Conservation (phyloP, 2,329 filamentous ascomycete species). For the Fusarium compactum region DNA sequence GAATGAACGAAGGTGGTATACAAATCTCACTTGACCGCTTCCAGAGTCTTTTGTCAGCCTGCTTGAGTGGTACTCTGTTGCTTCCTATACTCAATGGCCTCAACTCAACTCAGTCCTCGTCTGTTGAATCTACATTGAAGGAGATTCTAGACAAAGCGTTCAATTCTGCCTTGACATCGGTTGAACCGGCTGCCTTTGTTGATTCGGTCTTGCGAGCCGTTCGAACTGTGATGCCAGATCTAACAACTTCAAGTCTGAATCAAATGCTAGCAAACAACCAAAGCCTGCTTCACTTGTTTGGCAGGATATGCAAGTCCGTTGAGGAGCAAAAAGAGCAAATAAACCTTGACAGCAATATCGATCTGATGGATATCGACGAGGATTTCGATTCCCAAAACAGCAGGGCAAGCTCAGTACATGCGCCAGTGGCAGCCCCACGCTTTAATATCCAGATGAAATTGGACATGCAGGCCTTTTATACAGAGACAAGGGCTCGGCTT, state of each 20-base stretch:
- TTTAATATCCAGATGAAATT: conserved; percentile 57
- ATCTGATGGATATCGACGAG: conserved; percentile 76
- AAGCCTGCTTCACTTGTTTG: conserved; percentile 59
- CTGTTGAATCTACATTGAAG: conserved; percentile 60
- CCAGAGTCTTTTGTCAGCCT: conserved; percentile 64
- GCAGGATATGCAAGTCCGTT: conserved; percentile 52
- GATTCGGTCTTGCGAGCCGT: conserved; percentile 61
- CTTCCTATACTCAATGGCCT: conserved; percentile 61
- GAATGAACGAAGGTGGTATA: conserved; percentile 58
- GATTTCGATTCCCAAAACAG: conserved; percentile 72
- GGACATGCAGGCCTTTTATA: conserved; percentile 61
- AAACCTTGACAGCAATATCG: conserved; percentile 54
- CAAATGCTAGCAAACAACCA: conserved; percentile 54
- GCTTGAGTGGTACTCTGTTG: conserved; percentile 59
- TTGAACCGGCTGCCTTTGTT: conserved; percentile 60
- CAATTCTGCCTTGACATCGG: conserved; percentile 55
- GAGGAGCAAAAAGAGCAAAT: conserved; percentile 39
- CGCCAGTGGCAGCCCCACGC: conserved; percentile 59
- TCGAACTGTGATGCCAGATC: conserved; percentile 60
- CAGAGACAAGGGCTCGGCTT: conserved; percentile 61
- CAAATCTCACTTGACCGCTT: conserved; percentile 66
- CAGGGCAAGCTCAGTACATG: conserved; percentile 55
- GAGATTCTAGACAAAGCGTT: conserved; percentile 58
- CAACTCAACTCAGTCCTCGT: conserved; percentile 62
- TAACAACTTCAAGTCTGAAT: conserved; percentile 55